Percentiles rank a stretch among this genome's conserved stretches.
Evolutionary conservation across 2,329 filamentous ascomycete species (phyloP).

Genomic region (Aspergillus calidoustus): DNA sequence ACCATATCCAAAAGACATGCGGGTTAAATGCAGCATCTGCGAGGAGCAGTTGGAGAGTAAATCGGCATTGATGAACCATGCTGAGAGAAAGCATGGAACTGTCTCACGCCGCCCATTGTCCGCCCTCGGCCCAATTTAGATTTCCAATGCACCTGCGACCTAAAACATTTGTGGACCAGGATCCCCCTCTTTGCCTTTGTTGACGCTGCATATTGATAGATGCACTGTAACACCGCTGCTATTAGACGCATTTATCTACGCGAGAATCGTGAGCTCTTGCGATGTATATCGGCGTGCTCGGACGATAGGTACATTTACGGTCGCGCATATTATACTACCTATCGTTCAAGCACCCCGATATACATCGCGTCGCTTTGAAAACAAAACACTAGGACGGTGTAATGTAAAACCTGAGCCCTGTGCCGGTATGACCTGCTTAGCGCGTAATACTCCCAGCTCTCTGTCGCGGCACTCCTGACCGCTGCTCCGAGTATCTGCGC

Average conservation of each 20-base stretch:
- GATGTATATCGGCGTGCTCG: too few relatives aligned
- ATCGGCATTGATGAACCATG: constrained; percentile 25
- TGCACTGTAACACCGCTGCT: too few relatives aligned
- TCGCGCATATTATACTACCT: too few relatives aligned
- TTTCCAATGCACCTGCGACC: constrained; percentile 10
- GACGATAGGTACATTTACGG: too few relatives aligned
- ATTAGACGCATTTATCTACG: too few relatives aligned
- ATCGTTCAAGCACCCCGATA: too few relatives aligned
- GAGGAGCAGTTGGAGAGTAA: constrained; percentile 23
- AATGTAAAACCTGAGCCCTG: too few relatives aligned
- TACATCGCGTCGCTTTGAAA: too few relatives aligned
- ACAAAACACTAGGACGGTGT: too few relatives aligned
- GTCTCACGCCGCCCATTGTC: constrained; percentile 21
- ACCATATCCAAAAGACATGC: constrained; percentile 24
- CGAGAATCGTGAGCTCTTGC: too few relatives aligned
- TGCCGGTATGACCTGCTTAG: too few relatives aligned
- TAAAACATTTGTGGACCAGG: constrained; percentile 7
- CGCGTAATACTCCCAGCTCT: constrained; percentile 30
- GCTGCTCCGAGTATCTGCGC: constrained; percentile 27
- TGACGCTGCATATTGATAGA: too few relatives aligned
- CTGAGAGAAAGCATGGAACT: constrained; percentile 24
- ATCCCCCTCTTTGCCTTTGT: constrained; percentile 1
- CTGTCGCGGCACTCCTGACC: constrained; percentile 27
- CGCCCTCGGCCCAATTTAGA: constrained; percentile 19
- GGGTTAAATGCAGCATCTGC: constrained; percentile 26